Percentiles rank a stretch among this genome's conserved stretches.
phyloP scores from a whole-genome alignment of 1,284 basidiomycete species.

The Heterobasidion parviporum region DNA sequence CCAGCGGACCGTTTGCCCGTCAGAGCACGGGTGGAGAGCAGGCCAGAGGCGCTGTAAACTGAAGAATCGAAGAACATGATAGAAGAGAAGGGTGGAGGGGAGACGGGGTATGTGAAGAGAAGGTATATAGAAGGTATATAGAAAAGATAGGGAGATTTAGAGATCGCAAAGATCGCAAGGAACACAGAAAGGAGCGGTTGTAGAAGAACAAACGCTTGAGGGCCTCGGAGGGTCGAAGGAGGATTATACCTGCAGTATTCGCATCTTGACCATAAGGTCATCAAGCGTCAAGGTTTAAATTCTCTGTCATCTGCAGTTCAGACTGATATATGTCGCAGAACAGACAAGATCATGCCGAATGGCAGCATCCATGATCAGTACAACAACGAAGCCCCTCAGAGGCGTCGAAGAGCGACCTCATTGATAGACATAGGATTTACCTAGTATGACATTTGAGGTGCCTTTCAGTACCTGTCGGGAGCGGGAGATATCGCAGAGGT shows the following conservation, averaged over 20 bases:
- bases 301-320: too few relatives aligned
- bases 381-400: too few relatives aligned
- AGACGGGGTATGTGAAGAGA: background rate
- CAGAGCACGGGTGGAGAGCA: background rate
- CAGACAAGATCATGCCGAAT: too few relatives aligned
- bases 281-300: background rate
- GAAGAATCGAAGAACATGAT: background rate
- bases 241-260: background rate
- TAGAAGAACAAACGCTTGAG: background rate
- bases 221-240: too few relatives aligned
- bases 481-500: too few relatives aligned
- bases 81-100: background rate
- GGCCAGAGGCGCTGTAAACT: background rate
- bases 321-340: too few relatives aligned
- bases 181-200: background rate
- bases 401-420: too few relatives aligned
- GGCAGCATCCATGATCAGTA: too few relatives aligned
- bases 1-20: background rate
- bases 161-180: background rate
- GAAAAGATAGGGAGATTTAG: background rate
- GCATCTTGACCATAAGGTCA: background rate
- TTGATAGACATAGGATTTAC: too few relatives aligned
- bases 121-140: background rate
- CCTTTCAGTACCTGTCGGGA: too few relatives aligned
- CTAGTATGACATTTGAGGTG: too few relatives aligned